A percentile compares a stretch with the other conserved stretches of the same genome.
These are phyloP conservation scores for Diaporthe sp. DNA, from an alignment of 2,329 filamentous ascomycete species.

Conservation along the genomic window DNA sequence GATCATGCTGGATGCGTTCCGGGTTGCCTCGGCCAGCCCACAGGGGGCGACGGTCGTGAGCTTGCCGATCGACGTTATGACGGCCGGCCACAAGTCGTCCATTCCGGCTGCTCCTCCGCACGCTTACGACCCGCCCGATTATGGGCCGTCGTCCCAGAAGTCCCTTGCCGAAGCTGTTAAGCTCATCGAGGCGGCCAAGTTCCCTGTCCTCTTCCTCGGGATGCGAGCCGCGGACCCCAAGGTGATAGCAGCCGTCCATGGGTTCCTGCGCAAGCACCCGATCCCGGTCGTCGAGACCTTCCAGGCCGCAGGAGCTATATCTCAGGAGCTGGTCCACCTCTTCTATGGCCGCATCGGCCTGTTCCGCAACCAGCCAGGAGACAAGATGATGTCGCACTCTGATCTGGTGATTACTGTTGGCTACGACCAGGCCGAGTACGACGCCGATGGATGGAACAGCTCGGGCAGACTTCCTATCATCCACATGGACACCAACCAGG, in stretches of 20 bases:
- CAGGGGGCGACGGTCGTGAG: slow-evolving; percentile 60
- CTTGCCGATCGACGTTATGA: slow-evolving; percentile 60
- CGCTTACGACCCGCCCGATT: slow-evolving; percentile 57
- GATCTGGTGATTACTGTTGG: slow-evolving; percentile 61
- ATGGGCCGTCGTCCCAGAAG: slow-evolving; percentile 54
- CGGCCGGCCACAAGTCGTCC: slow-evolving; percentile 51
- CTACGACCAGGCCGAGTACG: slow-evolving; percentile 64
- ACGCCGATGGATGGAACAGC: slow-evolving; percentile 60
- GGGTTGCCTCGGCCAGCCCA: slow-evolving; percentile 56
- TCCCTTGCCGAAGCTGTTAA: slow-evolving; percentile 52
- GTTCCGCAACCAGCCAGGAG: slow-evolving; percentile 64
- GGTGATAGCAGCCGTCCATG: slow-evolving; percentile 58
- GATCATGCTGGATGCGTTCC: slow-evolving; percentile 60
- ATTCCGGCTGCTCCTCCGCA: slow-evolving; percentile 54
- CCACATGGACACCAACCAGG: slow-evolving; percentile 58
- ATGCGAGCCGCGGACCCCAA: slow-evolving; percentile 56
- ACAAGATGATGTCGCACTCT: slow-evolving; percentile 58
- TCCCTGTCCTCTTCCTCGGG: slow-evolving; percentile 62
- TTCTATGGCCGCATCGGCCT: slow-evolving; percentile 63
- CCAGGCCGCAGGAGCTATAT: slow-evolving; percentile 62
- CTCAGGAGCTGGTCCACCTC: slow-evolving; percentile 57
- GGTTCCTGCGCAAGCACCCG: slow-evolving; percentile 56
- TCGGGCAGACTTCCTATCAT: slow-evolving; percentile 53
- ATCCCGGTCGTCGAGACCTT: slow-evolving; percentile 65
- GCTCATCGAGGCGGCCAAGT: slow-evolving; percentile 52